Evolutionary conservation across 495 filamentous ascomycete species (phyloP), one percentile per base, ranked within the genome.

Genomic region (Pseudoneurospora amorphoporcata): DNA sequence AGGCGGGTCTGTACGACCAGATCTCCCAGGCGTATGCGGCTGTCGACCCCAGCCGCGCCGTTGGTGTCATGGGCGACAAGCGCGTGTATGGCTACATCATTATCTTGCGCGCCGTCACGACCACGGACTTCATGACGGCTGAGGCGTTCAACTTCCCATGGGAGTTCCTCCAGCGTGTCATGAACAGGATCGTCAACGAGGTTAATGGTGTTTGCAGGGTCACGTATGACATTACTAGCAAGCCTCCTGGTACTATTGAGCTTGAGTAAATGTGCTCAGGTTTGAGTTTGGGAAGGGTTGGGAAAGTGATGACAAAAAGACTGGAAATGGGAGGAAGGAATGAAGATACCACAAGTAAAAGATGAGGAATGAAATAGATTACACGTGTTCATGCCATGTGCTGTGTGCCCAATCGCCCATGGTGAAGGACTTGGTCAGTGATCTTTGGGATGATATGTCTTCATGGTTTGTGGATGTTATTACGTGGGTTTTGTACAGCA

Each of bases 181-280:
- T 85, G 42, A 88, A 84, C 4, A 83, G 92, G 69, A 97, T 97
- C 70, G 87, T 92, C 53, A 97, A 97, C 80, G 92, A 97, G 82
- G 92, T 97, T 5, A 82, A 91, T 71, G 94, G 93, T 37, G 69
- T 80, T 19, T 77, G 72, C 73, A 76, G 84, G n/a, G 84, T 86
- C 10, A 79, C 79, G 2, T 86, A 86, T 71, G 88, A 90, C 73
- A 84, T 89, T 68, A 92, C 92, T 29, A 92, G 90, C 84, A 94
- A 94, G 83, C 92, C 92, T 45, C 92, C 92, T 43, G 92, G 89
- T 72, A 92, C 90, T 5, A 92, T 92, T 76, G 91, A 92, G 82
- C 85, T 93, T 84, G 90, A 92, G 81, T 93, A 87, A 80, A 73
- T 9, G 65, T 14, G 4, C 12, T 19, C 12, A n/a, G n/a, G 19